A percentile compares a stretch with the other conserved stretches of the same genome.
These are phyloP conservation scores for Ustilago lituana DNA, from an alignment of 1,284 basidiomycete genomes.

Conservation along the genomic window DNA sequence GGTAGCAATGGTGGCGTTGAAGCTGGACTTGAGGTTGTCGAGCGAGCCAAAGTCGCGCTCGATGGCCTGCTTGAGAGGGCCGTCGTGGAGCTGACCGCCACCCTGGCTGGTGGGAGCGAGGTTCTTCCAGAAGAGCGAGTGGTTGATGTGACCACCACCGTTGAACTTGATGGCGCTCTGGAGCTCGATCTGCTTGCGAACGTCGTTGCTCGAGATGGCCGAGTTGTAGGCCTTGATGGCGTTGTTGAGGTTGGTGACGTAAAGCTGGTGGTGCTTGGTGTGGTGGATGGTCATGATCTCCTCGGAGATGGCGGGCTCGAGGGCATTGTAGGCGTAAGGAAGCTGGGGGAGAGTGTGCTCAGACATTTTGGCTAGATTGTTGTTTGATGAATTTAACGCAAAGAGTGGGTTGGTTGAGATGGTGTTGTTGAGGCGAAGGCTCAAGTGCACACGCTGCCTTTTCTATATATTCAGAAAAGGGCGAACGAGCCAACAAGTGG, in stretches of 20 bases:
- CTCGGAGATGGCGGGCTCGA: conserved; percentile 83
- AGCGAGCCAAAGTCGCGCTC: conserved; percentile 85
- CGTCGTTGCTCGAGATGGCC: conserved; percentile 73
- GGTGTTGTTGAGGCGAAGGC: too few species aligned
- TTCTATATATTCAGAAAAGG: conserved; percentile 16
- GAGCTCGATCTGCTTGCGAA: conserved; percentile 84
- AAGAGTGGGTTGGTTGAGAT: neutral
- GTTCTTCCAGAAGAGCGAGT: conserved; percentile 98
- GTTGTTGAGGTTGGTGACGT: conserved; percentile 69
- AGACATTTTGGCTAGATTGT: conserved; percentile 29
- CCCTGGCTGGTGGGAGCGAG: conserved; percentile 67
- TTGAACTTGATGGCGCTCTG: conserved; percentile 90
- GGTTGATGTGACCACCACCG: conserved; percentile 83
- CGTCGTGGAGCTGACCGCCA: conserved; percentile 73
- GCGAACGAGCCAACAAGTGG: conserved; percentile 36
- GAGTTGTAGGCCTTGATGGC: conserved; percentile 84
- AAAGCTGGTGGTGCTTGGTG: conserved; percentile 84
- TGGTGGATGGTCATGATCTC: conserved; percentile 80
- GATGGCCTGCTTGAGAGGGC: conserved; percentile 83
- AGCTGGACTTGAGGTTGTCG: conserved; percentile 78
- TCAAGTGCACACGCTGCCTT: too few species aligned
- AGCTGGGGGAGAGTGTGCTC: conserved; percentile 82
- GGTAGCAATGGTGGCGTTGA: conserved; percentile 88
- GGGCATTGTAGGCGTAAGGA: conserved; percentile 88
- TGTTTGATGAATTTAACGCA: neutral